Evolutionary conservation across 441 rosid genomes (phyloP), one percentile per base, ranked within the genome.

Genomic region (Omphalea diandra): DNA sequence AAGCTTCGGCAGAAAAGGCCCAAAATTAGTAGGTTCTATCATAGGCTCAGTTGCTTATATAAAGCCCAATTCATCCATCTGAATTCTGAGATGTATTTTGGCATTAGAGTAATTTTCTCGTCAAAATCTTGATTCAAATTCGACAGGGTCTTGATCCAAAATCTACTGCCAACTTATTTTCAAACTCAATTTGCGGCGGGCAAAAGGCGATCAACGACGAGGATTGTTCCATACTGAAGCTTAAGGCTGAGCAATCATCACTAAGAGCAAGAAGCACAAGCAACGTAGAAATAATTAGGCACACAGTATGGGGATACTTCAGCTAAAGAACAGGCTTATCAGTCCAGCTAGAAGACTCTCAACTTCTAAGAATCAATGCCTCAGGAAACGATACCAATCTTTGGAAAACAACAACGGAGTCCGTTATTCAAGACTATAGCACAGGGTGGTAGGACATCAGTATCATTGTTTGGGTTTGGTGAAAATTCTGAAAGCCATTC

Each of bases 341-440:
- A 0, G 79, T 85, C 65, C 89, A 84, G n/a, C 76, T 94, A 2
- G 88, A 94, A 69, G 98, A 94, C 70, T 86, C 90, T 36, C 97
- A 94, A 62, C 87, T 90, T 14, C 81, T 94, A 15, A 76, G 89
- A 67, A 87, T 94, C 65, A 82, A 84, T 79, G 64, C 90, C 47
- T 58, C 83, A 26, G 73, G 74, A 26, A 77, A 63, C 27, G 82
- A 78, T 63, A 83, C 82, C 78, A 75, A 91, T 31, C 88, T 80
- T 43, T 94, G 98, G 97, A 88, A 94, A 81, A 94, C 98, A 1
- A 84, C 91, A 52, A 91, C 91, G 97, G 97, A 89, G 41, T 91
- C 97, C 3, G 7, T 40, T 22, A 81, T 94, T 66, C 83, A 85
- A 72, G 97, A 91, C 63, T 94, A 94, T 74, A 0, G 98, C 97